Base-by-base conservation (phyloP, 176 grass and related monocot genomes). In the Cenchrus fungigraminus region DNA sequence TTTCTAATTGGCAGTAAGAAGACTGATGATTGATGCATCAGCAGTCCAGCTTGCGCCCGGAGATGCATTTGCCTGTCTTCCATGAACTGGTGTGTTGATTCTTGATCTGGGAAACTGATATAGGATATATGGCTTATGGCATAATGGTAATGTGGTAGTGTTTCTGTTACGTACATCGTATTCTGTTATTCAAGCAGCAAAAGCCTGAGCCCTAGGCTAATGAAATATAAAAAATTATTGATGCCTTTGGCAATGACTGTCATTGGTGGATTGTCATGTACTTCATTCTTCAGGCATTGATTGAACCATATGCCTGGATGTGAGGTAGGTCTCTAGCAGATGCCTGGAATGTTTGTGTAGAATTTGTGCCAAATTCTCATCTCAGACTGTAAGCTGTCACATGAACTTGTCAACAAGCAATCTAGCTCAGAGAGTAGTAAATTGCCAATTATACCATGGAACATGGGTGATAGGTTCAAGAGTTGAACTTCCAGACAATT, bases 161-260 rank as follows among this genome's bases (percentile, higher is more conserved):
- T 12, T 56, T 19, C 79, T 45, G 2, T 49, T 77, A 51, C 60
- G 37, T 28, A 74, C 69, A 58, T 63, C 81, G 68, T 72, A 68
- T 69, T 56, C 34, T 46, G 32, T 76, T 50, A 25, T 53, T 62
- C 13, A 45, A 54, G 45, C 65, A 52, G 13, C 42, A 34, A 14
- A 32, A 32, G 31, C 31, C 31, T 31, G 54, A 25, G 13, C 17
- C 17, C 64, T 52, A 37, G 17, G 52, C 40, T 6, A 4, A 25
- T 61, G 43, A 51, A 58, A 25, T 25, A 42, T 40, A 52, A 69
- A 70, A 70, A 12, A 44, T 58, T 71, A 10, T 84, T 71, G 50
- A 71, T 44, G 20, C 32, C 83, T 57, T 40, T 83, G 19, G 13
- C 19, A 51, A 12, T 80, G 43, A 4, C 52, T 85, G 4, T 44